A percentile compares a stretch with the other conserved stretches of the same genome.
phyloP scores from a whole-genome alignment of 176 grass and related monocot genomes.

The Cenchrus americanus region DNA sequence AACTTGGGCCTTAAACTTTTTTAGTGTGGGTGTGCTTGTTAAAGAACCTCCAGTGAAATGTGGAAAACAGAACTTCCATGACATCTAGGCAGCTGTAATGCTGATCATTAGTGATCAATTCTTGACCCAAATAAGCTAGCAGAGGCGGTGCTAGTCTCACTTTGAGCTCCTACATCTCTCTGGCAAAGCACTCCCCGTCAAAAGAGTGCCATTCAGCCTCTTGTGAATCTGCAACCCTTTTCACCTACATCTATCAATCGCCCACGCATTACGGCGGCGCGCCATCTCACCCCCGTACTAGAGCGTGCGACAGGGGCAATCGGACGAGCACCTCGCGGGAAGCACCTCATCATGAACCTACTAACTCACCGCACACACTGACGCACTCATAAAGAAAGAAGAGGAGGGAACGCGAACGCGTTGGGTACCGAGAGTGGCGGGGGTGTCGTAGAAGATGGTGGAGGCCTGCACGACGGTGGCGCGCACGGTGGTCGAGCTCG shows the following conservation, averaged over 20 bases:
- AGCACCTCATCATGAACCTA: background rate
- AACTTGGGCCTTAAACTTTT: conserved; percentile 6
- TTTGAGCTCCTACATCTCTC: background rate
- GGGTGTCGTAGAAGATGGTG: conserved; percentile 91
- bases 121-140: background rate
- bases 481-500: conserved; percentile 55
- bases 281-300: background rate
- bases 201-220: background rate
- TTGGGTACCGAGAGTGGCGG: conserved; percentile 66
- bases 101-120: background rate
- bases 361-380: background rate
- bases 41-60: background rate
- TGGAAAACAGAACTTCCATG: background rate
- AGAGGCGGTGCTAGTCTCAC: background rate
- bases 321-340: conserved; percentile 20
- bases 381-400: background rate
- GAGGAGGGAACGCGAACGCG: background rate
- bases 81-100: background rate
- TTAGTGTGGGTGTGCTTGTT: background rate
- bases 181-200: background rate
- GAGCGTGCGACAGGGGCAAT: background rate
- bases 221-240: background rate
- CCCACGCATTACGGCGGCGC: background rate
- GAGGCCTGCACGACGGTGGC: conserved; percentile 94
- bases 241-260: background rate